Evolutionary conservation across 2,329 filamentous ascomycete genomes (phyloP), one percentile per base, ranked within the genome.

Genomic region (Aureobasidium zeae): DNA sequence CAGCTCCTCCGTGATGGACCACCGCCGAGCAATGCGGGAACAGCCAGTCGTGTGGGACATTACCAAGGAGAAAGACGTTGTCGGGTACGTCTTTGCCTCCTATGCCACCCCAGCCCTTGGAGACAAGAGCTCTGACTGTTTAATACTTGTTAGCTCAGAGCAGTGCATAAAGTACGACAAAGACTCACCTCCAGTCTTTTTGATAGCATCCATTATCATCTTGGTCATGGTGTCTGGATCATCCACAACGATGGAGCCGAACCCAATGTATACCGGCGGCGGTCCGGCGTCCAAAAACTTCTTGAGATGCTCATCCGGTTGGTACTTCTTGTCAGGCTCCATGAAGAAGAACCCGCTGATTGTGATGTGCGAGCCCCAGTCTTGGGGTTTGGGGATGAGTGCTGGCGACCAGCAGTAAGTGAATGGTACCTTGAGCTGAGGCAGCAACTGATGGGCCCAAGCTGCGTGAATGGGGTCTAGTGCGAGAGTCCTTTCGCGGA

Each of bases 321-420:
- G 12, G 67, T 52, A 88, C 88, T 0, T 68, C 67, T 2, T 71
- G 71, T 13, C 91, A 66, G 3, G 26, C 8, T 83, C 64, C 10
- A 88, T 71, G 52, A 88, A 86, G 59, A 73, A 86, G 62, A 88
- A 89, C 0, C 84, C 85, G 2, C 81, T 77, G 16, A 91, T 76
- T 41, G 77, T 76, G 37, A 89, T 82, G 45, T 86, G 71, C 3
- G 69, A 62, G 0, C 72, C 74, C 85, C 85, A 91, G 57, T 91
- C 85, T 28, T 73, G 73, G 0, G 85, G 83, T 53, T 86, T 87
- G 0, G 81, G 76, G n/a, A 87, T 83, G 31, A 91, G 65, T 1
- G 82, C 75, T 0, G 83, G 82, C 0, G 84, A 88, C 88, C 88
- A 95, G 63, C 87, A 91, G 58, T 95, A 96, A 0, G 88, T 94